Conservation (phyloP, 2,329 filamentous ascomycete species). For the Neodidymelliopsis sp. region DNA sequence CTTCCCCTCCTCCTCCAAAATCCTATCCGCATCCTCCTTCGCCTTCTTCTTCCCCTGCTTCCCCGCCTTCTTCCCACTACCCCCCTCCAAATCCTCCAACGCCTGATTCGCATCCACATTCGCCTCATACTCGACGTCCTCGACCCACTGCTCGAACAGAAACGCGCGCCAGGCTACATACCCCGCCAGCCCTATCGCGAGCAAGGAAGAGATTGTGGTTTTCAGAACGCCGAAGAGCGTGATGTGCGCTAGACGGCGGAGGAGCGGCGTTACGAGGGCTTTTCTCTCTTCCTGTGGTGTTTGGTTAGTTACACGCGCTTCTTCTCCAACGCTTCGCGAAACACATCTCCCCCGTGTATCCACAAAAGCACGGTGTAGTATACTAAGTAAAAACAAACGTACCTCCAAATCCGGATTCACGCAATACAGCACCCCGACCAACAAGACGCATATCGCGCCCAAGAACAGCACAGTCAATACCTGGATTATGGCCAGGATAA, state of each 20-base stretch:
- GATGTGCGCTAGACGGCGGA: slow-evolving; percentile 44
- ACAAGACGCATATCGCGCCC: slow-evolving; percentile 47
- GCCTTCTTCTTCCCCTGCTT: slow-evolving; percentile 1
- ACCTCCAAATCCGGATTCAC: slow-evolving; percentile 58
- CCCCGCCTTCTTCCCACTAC: background rate
- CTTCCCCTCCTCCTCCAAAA: slow-evolving; percentile 16
- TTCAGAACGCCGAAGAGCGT: slow-evolving; percentile 29
- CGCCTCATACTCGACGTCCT: slow-evolving; percentile 39
- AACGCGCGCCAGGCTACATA: slow-evolving; percentile 29
- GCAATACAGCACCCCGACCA: slow-evolving; percentile 54
- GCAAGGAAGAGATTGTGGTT: slow-evolving; percentile 1
- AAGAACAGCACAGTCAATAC: slow-evolving; percentile 55
- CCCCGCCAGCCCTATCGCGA: slow-evolving; percentile 9
- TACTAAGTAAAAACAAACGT: too few species aligned
- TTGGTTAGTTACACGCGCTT: background rate
- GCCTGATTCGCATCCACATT: slow-evolving; percentile 41
- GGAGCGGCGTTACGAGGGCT: slow-evolving; percentile 53
- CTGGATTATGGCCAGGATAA: slow-evolving; percentile 58
- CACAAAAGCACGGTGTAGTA: too few species aligned
- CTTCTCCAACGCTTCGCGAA: too few species aligned
- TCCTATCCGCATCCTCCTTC: slow-evolving; percentile 2
- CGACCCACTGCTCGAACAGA: slow-evolving; percentile 31
- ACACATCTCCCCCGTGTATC: background rate
- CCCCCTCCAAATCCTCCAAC: slow-evolving; percentile 33
- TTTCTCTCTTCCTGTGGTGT: slow-evolving; percentile 45